These are phyloP conservation scores for Conringia planisiliqua DNA, from an alignment of 345 rosid genomes.

Conservation along the genomic window DNA sequence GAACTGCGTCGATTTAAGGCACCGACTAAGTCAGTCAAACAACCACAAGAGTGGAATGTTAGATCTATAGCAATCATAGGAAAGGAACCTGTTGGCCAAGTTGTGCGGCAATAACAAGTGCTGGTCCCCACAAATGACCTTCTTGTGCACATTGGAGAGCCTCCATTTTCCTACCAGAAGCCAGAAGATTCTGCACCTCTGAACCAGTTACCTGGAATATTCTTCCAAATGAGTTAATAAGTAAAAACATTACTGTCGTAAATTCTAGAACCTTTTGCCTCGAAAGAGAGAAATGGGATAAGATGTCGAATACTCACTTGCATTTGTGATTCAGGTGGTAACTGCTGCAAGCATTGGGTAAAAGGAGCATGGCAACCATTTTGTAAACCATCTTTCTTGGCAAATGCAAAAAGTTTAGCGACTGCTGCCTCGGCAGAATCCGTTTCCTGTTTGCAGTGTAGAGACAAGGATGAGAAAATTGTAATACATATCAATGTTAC, in stretches of 20 bases:
- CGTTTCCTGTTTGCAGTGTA: slow-evolving; percentile 52
- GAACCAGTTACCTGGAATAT: slow-evolving; percentile 69
- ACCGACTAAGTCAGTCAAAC: slow-evolving; percentile 20
- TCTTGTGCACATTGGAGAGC: slow-evolving; percentile 83
- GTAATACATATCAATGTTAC: background rate
- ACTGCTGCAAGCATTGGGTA: slow-evolving; percentile 68
- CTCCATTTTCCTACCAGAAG: slow-evolving; percentile 87
- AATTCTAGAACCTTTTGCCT: background rate
- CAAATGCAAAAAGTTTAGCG: slow-evolving; percentile 88
- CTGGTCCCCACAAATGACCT: slow-evolving; percentile 99
- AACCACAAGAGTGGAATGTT: background rate
- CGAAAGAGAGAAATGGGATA: background rate
- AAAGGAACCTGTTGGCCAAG: slow-evolving; percentile 88
- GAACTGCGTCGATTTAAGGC: slow-evolving; percentile 52
- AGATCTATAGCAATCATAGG: background rate
- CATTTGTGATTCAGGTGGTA: slow-evolving; percentile 87
- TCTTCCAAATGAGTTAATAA: slow-evolving; percentile 6
- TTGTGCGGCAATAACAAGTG: slow-evolving; percentile 92
- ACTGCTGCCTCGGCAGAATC: slow-evolving; percentile 92
- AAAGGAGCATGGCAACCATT: slow-evolving; percentile 48
- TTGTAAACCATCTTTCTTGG: slow-evolving; percentile 54
- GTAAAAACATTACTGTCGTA: background rate
- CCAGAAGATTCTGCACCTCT: slow-evolving; percentile 91
- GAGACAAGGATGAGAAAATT: background rate
- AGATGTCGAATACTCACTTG: slow-evolving; percentile 46